These are phyloP conservation scores for Moesziomyces aphidis DNA, from an alignment of 1,284 basidiomycete genomes.

Conservation along the genomic window DNA sequence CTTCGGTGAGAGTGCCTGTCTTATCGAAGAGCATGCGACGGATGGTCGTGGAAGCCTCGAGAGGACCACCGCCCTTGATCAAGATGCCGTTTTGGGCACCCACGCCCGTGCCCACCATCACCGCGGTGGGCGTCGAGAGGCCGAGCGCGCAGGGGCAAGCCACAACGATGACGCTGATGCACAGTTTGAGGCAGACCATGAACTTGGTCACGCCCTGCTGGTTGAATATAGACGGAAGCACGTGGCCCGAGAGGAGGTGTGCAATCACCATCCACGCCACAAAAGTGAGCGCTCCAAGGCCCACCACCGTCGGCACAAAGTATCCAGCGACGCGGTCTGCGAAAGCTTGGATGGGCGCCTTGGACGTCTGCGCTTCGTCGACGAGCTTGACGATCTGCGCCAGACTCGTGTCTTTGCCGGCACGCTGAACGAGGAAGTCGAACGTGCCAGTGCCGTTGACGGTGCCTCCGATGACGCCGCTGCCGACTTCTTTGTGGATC, in stretches of 20 bases:
- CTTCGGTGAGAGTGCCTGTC: constrained; percentile 95
- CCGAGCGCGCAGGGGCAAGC: constrained; percentile 98
- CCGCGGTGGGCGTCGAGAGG: constrained; percentile 94
- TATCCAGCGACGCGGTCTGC: constrained; percentile 93
- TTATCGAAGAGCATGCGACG: constrained; percentile 91
- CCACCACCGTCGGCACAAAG: constrained; percentile 93
- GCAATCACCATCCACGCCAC: constrained; percentile 85
- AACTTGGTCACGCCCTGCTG: constrained; percentile 84
- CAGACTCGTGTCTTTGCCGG: constrained; percentile 94
- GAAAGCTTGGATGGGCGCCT: constrained; percentile 97
- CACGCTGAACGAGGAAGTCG: constrained; percentile 93
- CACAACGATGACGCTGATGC: constrained; percentile 97
- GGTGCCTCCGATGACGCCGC: constrained; percentile 92
- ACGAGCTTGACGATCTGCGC: constrained; percentile 96
- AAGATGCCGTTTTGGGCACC: constrained; percentile 97
- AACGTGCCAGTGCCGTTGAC: constrained; percentile 96
- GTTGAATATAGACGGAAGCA: constrained; percentile 85
- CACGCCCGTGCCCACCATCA: constrained; percentile 99
- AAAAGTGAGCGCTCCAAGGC: constrained; percentile 85
- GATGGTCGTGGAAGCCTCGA: constrained; percentile 89
- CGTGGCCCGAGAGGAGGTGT: constrained; percentile 70
- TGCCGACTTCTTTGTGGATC: constrained; percentile 83
- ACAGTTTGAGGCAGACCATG: constrained; percentile 94
- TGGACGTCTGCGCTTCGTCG: constrained; percentile 96
- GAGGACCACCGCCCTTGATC: constrained; percentile 94